Conservation (phyloP, 2,329 filamentous ascomycete genomes). For the Alternaria ventricosa region DNA sequence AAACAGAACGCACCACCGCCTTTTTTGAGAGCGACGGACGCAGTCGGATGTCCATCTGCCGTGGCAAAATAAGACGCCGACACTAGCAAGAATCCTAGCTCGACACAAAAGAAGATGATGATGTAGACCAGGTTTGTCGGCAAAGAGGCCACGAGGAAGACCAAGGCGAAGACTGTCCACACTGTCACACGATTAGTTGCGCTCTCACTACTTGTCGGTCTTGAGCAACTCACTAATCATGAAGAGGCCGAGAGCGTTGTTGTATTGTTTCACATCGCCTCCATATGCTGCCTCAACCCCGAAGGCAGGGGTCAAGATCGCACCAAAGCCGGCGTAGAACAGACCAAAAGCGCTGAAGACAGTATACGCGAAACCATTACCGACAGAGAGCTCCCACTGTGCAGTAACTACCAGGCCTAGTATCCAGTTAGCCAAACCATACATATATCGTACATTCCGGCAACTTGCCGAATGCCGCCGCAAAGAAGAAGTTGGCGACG, state of each 20-base stretch:
- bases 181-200: conserved; percentile 32
- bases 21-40: conserved; percentile 51
- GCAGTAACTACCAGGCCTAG: conserved; percentile 58
- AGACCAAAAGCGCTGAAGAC: conserved; percentile 63
- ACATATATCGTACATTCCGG: background rate
- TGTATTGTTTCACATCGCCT: conserved; percentile 51
- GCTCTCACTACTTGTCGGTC: background rate
- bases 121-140: conserved; percentile 58
- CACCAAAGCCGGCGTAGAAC: conserved; percentile 59
- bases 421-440: background rate
- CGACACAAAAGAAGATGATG: conserved; percentile 56
- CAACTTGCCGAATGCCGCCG: conserved; percentile 54
- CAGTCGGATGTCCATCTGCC: conserved; percentile 51
- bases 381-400: conserved; percentile 62
- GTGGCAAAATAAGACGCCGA: conserved; percentile 55
- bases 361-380: conserved; percentile 62
- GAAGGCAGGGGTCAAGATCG: conserved; percentile 56
- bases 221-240: conserved; percentile 49
- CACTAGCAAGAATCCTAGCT: conserved; percentile 54
- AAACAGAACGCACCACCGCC: conserved; percentile 57
- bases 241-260: conserved; percentile 60
- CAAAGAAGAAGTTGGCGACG: conserved; percentile 63
- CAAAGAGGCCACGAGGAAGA: conserved; percentile 55
- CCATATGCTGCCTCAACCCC: conserved; percentile 56
- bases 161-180: conserved; percentile 57